Evolutionary conservation across 768 basidiomycete genomes (phyloP).

Genomic region (Tulasnella sp.): DNA sequence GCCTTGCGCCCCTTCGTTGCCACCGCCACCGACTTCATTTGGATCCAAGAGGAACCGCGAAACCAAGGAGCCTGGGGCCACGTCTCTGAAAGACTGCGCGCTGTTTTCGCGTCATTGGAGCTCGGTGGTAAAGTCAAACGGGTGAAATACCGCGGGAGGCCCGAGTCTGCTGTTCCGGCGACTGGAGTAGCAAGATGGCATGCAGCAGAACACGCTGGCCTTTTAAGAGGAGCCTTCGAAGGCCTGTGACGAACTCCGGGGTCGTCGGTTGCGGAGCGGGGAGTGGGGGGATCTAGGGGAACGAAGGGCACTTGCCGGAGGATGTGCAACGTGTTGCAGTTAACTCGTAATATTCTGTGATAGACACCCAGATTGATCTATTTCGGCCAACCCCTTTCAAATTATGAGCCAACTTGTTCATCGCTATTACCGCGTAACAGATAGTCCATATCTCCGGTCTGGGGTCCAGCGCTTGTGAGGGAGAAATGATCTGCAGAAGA

Average conservation of each 20-base stretch:
- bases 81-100: constrained; percentile 55
- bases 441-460: neutral
- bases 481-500: neutral
- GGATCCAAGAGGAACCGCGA: constrained; percentile 83
- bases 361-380: neutral
- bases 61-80: constrained; percentile 83
- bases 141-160: constrained; percentile 62
- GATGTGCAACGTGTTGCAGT: constrained; percentile 3
- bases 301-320: neutral
- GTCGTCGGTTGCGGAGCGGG: neutral
- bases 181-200: constrained; percentile 72
- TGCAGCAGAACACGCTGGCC: constrained; percentile 56
- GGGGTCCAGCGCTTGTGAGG: neutral
- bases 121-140: constrained; percentile 38
- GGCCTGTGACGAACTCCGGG: constrained; percentile 28
- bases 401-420: neutral
- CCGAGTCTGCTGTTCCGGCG: constrained; percentile 68
- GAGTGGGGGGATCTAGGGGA: constrained; percentile 6
- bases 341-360: neutral
- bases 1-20: constrained; percentile 48
- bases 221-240: constrained; percentile 57
- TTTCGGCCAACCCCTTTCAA: neutral
- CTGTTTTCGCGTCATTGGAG: constrained; percentile 44
- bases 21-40: constrained; percentile 45
- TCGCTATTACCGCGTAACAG: neutral